These are phyloP conservation scores for Raddia distichophylla DNA, from an alignment of 176 grass and related monocot species.

Conservation along the genomic window DNA sequence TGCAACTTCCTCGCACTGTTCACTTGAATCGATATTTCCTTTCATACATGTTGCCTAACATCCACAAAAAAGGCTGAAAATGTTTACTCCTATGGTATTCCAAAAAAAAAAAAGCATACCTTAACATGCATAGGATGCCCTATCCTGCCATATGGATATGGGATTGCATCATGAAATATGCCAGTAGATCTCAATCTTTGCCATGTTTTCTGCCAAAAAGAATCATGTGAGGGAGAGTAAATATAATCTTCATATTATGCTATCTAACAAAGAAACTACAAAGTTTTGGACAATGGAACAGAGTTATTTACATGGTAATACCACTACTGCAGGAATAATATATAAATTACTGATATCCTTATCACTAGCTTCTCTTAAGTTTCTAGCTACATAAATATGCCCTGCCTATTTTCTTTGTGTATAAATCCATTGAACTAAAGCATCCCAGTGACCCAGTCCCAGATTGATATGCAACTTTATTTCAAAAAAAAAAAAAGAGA, in stretches of 20 bases:
- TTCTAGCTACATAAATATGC: neutral
- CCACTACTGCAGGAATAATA: neutral
- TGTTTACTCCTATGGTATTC: conserved; percentile 10
- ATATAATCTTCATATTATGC: conserved; percentile 4
- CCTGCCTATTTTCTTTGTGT: neutral
- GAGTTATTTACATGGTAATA: conserved; percentile 16
- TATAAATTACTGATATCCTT: neutral
- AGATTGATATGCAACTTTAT: conserved; percentile 21
- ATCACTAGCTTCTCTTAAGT: conserved; percentile 3
- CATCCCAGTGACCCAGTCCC: neutral
- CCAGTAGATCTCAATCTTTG: conserved; percentile 62
- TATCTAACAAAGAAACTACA: neutral
- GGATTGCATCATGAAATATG: conserved; percentile 90
- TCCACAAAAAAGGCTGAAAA: neutral
- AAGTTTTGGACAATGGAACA: conserved; percentile 1
- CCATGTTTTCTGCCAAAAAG: conserved; percentile 78
- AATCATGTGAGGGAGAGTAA: conserved; percentile 21
- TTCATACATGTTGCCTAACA: neutral
- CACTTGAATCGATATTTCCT: conserved; percentile 17
- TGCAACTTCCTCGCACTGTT: neutral
- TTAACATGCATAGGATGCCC: conserved; percentile 91
- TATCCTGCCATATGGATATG: conserved; percentile 61
- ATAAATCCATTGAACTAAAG: conserved; percentile 5
- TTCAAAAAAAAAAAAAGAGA: neutral
- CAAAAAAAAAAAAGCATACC: conserved; percentile 47